phyloP scores from a whole-genome alignment of 2,329 filamentous ascomycete species.

The Botrytis fabae region DNA sequence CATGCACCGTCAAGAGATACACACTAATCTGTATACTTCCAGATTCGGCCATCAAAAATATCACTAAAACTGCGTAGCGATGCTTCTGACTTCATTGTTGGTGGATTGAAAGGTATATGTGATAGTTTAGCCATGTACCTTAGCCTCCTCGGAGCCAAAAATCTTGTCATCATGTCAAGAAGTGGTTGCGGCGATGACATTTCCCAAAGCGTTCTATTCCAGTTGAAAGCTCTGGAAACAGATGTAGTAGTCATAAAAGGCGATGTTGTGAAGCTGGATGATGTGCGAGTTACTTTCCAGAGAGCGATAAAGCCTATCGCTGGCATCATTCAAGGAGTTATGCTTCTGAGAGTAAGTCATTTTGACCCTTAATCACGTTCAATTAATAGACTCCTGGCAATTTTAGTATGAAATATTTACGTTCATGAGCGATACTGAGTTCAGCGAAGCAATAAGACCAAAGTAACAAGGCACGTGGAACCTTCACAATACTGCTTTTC shows the following conservation, averaged over 20 bases:
- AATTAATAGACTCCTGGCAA: too few species aligned
- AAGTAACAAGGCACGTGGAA: too few species aligned
- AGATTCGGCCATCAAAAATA: background rate
- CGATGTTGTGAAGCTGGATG: background rate
- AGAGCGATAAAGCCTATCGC: background rate
- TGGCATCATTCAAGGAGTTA: background rate
- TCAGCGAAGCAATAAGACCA: too few species aligned
- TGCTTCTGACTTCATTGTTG: background rate
- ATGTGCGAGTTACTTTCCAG: background rate
- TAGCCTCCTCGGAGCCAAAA: background rate
- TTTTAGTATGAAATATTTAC: too few species aligned
- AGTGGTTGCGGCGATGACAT: background rate
- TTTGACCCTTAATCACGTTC: too few species aligned
- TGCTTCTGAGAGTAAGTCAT: background rate
- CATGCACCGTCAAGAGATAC: too few species aligned
- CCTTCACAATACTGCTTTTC: too few species aligned
- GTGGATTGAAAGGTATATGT: conserved; percentile 1
- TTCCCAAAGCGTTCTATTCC: background rate
- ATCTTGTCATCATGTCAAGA: background rate
- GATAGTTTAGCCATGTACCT: background rate
- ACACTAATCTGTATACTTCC: too few species aligned
- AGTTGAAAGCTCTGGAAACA: background rate
- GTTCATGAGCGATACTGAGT: too few species aligned
- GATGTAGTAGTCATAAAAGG: background rate
- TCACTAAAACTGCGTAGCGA: background rate